Conservation (phyloP, 1,284 basidiomycete genomes). For the Trichosporon ovoides region DNA sequence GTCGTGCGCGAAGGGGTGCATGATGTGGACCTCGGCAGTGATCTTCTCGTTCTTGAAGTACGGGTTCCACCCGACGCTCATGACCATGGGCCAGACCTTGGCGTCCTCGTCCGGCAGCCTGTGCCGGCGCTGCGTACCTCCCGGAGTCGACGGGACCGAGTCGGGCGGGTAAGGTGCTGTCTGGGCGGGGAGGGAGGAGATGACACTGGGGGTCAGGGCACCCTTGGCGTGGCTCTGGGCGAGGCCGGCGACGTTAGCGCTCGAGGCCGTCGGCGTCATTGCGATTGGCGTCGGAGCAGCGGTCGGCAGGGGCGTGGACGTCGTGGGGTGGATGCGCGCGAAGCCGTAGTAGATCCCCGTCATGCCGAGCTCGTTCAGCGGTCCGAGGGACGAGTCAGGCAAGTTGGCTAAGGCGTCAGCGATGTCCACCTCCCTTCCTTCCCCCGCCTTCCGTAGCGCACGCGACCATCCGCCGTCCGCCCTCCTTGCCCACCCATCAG, state of each 20-base stretch:
- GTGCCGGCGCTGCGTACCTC: slow-evolving; percentile 16
- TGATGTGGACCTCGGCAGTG: slow-evolving; percentile 93
- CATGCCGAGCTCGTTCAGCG: slow-evolving; percentile 62
- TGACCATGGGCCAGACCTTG: slow-evolving; percentile 88
- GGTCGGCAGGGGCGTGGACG: slow-evolving; percentile 36
- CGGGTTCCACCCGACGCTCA: slow-evolving; percentile 97
- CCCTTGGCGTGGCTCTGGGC: no score
- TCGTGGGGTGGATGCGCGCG: slow-evolving; percentile 65
- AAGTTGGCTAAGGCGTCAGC: no score
- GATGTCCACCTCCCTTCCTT: no score
- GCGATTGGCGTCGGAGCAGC: slow-evolving; percentile 30
- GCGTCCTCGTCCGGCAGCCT: slow-evolving; percentile 56
- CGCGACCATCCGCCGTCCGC: no score
- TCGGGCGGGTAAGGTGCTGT: slow-evolving; percentile 42
- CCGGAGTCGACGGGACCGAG: slow-evolving; percentile 17
- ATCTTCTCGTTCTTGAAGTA: slow-evolving; percentile 91
- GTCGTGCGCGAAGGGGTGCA: slow-evolving; percentile 78
- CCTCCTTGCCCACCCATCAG: no score
- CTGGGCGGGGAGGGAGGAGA: slow-evolving; percentile 27
- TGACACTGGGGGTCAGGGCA: slow-evolving; percentile 24
- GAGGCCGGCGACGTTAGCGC: slow-evolving; percentile 4
- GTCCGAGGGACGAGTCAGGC: slow-evolving; percentile 67
- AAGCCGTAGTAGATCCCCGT: slow-evolving; percentile 93
- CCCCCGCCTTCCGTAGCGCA: no score
- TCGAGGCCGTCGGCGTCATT: slow-evolving; percentile 25